These are phyloP conservation scores for Calonectria ilicicola DNA, from an alignment of 2,329 filamentous ascomycete genomes.

Conservation along the genomic window DNA sequence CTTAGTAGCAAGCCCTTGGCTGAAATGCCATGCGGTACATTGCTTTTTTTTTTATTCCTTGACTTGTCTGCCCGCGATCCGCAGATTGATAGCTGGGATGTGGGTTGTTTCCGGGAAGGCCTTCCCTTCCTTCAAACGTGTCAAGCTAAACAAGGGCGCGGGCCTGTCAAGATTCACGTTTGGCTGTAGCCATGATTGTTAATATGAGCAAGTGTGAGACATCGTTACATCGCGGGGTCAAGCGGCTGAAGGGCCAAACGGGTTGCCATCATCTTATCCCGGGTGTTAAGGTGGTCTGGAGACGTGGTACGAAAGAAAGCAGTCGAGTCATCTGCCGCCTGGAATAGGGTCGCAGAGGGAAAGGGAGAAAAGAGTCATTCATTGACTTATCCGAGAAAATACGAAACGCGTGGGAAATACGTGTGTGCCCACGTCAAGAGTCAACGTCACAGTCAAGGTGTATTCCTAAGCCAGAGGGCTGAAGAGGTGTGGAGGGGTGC, in stretches of 20 bases:
- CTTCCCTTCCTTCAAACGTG: neutral
- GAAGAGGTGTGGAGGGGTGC: neutral
- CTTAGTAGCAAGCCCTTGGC: neutral
- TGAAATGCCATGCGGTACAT: neutral
- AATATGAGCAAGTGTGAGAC: neutral
- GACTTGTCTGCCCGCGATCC: neutral
- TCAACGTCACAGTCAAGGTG: constrained; percentile 31
- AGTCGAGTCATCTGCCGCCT: neutral
- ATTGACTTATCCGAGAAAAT: constrained; percentile 17
- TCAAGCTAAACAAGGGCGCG: neutral
- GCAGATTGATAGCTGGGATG: constrained; percentile 9
- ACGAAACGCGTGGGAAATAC: constrained; percentile 27
- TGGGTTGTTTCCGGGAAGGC: neutral
- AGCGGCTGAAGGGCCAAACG: constrained; percentile 19
- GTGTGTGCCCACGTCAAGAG: constrained; percentile 39
- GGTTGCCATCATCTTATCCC: constrained; percentile 15
- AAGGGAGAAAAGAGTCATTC: constrained; percentile 3
- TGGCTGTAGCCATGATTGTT: neutral
- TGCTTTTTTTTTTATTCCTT: neutral
- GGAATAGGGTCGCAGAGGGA: neutral
- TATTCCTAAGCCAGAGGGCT: neutral
- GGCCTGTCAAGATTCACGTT: neutral
- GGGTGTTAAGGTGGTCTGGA: constrained; percentile 6
- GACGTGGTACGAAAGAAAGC: constrained; percentile 1
- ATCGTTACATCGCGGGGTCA: constrained; percentile 18